Conservation (phyloP, 495 filamentous ascomycete species). For the Glutinoglossum americanum region DNA sequence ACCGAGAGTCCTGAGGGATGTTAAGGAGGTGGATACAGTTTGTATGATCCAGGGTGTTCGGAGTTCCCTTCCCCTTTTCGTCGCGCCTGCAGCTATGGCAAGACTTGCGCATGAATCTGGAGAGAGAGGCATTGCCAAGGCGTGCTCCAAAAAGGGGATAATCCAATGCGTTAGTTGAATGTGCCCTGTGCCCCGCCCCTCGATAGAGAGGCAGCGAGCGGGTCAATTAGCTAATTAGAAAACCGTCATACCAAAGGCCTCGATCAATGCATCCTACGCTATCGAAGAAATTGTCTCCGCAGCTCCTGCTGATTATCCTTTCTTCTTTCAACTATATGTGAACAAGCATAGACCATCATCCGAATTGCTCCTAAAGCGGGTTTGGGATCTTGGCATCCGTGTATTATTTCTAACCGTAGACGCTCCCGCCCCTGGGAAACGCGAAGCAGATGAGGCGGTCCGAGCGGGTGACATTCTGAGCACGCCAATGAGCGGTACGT, state of each 20-base stretch:
- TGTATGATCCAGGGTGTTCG: no score
- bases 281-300: not conserved
- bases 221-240: no score
- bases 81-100: not conserved
- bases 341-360: not conserved
- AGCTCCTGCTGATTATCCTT: not conserved
- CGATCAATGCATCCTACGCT: not conserved
- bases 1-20: not conserved
- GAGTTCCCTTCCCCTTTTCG: not conserved
- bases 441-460: constrained; percentile 24
- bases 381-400: constrained; percentile 12
- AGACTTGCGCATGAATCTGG: not conserved
- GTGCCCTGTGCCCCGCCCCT: no score
- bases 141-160: not conserved
- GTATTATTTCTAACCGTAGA: constrained; percentile 19
- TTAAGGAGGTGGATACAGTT: no score
- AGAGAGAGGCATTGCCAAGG: not conserved
- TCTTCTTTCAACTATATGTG: not conserved
- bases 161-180: no score
- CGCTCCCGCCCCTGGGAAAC: constrained; percentile 16
- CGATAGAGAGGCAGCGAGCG: no score
- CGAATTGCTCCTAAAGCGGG: not conserved
- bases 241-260: not conserved
- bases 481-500: no score
- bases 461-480: constrained; percentile 11